Conservation (phyloP, 2,329 filamentous ascomycete species). For the Colletotrichum abscissum region DNA sequence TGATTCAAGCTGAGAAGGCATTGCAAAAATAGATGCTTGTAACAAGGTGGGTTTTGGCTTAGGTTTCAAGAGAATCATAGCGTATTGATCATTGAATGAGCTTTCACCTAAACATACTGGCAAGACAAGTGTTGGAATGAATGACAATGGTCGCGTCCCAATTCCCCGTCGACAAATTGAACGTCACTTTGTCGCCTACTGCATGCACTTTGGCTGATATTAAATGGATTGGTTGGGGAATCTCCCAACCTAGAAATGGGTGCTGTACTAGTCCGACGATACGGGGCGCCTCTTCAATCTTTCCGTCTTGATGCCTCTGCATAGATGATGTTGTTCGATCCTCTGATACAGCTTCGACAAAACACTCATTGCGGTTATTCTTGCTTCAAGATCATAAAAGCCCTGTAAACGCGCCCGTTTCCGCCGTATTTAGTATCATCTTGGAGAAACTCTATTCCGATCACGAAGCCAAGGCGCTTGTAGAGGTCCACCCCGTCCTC, state of each 20-base stretch:
- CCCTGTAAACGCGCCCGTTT: not conserved
- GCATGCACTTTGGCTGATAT: too few species aligned
- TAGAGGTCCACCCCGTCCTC: not conserved
- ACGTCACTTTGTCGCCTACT: too few species aligned
- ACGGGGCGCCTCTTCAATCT: too few species aligned
- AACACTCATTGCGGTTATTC: not conserved
- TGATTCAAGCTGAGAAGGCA: constrained; percentile 41
- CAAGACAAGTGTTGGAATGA: not conserved
- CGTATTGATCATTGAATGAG: not conserved
- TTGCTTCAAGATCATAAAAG: not conserved
- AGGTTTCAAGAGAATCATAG: not conserved
- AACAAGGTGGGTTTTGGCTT: not conserved
- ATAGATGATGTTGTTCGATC: too few species aligned
- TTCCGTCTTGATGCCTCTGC: too few species aligned
- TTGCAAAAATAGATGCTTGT: constrained; percentile 5
- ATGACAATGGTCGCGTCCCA: not conserved
- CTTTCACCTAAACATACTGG: not conserved
- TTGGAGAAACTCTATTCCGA: not conserved
- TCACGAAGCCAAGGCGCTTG: not conserved
- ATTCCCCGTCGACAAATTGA: too few species aligned
- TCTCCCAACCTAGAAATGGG: too few species aligned
- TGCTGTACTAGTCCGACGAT: too few species aligned
- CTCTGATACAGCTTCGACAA: not conserved
- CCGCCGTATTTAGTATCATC: not conserved
- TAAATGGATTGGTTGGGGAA: too few species aligned